Evolutionary conservation across 1,284 basidiomycete species (phyloP).

Genomic region (Mycena citricolor): DNA sequence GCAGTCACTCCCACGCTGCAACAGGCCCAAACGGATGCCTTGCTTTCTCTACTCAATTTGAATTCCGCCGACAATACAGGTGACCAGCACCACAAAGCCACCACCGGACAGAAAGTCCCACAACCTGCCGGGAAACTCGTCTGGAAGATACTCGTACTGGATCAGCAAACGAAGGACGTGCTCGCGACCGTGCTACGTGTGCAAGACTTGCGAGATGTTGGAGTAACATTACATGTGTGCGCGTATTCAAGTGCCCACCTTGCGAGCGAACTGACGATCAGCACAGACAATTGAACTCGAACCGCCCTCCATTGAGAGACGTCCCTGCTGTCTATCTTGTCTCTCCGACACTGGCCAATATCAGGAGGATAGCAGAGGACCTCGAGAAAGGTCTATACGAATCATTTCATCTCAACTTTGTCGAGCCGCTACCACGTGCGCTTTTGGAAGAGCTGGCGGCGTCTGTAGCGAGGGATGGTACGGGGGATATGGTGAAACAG

Average conservation of each 20-base stretch:
- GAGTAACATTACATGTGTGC: slow-evolving; percentile 96
- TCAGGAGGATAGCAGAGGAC: slow-evolving; percentile 88
- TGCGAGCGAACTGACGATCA: too few species aligned
- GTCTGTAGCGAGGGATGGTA: slow-evolving; percentile 82
- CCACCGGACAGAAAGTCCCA: slow-evolving; percentile 45
- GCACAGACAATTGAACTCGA: slow-evolving; percentile 84
- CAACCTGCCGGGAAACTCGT: slow-evolving; percentile 72
- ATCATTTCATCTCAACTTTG: slow-evolving; percentile 93
- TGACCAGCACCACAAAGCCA: too few species aligned
- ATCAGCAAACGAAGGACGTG: slow-evolving; percentile 95
- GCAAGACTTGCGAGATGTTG: slow-evolving; percentile 94
- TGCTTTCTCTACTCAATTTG: slow-evolving; percentile 66
- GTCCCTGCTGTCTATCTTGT: slow-evolving; percentile 99
- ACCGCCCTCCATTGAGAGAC: slow-evolving; percentile 87
- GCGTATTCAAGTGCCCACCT: slow-evolving; percentile 30
- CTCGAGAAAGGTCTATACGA: slow-evolving; percentile 89
- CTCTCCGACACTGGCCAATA: slow-evolving; percentile 84
- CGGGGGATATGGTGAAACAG: slow-evolving; percentile 81
- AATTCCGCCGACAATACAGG: too few species aligned
- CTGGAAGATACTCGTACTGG: slow-evolving; percentile 96
- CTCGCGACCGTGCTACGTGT: slow-evolving; percentile 94
- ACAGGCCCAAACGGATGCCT: slow-evolving; percentile 74
- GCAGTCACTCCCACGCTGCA: slow-evolving; percentile 54
- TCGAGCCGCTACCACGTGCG: slow-evolving; percentile 84
- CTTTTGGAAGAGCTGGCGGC: slow-evolving; percentile 94